Percentiles rank a stretch among this genome's conserved stretches.
Conservation (phyloP, 192 early-diverging fungal genomes). For the Glomus cerebriforme region DNA sequence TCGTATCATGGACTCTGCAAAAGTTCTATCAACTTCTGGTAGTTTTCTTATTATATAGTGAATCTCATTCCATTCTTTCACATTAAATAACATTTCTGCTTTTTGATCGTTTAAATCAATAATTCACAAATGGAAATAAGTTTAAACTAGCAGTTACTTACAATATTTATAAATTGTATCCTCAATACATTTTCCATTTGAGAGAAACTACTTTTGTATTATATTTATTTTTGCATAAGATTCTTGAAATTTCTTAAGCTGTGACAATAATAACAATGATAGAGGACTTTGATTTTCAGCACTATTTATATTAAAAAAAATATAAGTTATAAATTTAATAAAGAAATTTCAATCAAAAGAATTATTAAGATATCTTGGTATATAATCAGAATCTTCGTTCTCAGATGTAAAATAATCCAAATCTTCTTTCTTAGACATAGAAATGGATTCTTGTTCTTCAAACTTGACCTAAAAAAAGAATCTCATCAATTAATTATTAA, state of each 20-base stretch:
- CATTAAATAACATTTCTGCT: neutral
- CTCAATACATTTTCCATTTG: conserved; percentile 7
- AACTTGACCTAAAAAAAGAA: no score
- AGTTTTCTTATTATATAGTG: neutral
- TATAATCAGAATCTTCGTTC: neutral
- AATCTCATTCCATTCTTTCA: conserved; percentile 20
- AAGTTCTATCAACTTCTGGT: conserved; percentile 31
- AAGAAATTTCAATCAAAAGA: conserved; percentile 12
- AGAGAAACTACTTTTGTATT: conserved; percentile 8
- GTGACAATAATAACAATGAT: neutral
- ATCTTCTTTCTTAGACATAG: neutral
- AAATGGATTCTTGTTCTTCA: neutral
- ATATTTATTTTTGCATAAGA: conserved; percentile 14
- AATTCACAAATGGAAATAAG: conserved; percentile 5
- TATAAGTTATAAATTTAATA: neutral
- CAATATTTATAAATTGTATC: conserved; percentile 14
- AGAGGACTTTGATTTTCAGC: neutral
- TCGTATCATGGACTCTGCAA: conserved; percentile 31
- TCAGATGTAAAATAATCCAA: neutral
- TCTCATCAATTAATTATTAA: no score
- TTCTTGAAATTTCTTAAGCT: conserved; percentile 15
- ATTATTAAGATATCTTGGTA: neutral
- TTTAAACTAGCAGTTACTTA: conserved; percentile 7
- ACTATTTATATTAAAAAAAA: neutral
- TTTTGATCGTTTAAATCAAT: conserved; percentile 19